These are phyloP conservation scores for Didymella exigua DNA, from an alignment of 2,329 filamentous ascomycete species.

Conservation along the genomic window DNA sequence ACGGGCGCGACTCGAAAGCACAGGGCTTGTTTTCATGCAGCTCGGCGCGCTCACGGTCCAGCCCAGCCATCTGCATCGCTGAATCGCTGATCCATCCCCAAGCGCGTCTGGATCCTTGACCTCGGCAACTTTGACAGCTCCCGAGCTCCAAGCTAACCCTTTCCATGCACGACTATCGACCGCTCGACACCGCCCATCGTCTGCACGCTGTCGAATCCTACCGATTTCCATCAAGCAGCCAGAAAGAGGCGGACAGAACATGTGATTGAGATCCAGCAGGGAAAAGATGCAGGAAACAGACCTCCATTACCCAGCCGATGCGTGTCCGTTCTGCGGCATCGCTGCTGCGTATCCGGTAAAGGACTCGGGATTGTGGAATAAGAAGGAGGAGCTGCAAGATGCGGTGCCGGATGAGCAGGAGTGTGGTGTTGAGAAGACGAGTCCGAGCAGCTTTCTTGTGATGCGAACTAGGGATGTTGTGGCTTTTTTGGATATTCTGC, in stretches of 20 bases:
- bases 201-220: too few species aligned
- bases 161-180: constrained; percentile 9
- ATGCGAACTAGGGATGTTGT: constrained; percentile 78
- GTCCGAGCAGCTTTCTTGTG: constrained; percentile 63
- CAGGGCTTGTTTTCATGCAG: constrained; percentile 2
- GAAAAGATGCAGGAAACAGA: constrained; percentile 38
- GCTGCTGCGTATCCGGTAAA: constrained; percentile 55
- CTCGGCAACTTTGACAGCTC: constrained; percentile 9
- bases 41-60: constrained; percentile 1
- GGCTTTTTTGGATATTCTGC: constrained; percentile 93
- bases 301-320: constrained; percentile 49
- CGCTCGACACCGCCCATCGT: constrained; percentile 3
- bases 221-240: not conserved
- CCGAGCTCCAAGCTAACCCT: constrained; percentile 7
- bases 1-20: constrained; percentile 11
- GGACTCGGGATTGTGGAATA: constrained; percentile 11
- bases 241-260: not conserved
- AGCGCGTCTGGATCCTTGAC: constrained; percentile 4
- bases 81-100: constrained; percentile 7
- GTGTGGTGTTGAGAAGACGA: constrained; percentile 36
- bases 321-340: constrained; percentile 66
- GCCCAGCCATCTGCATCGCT: constrained; percentile 6
- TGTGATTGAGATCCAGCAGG: not conserved
- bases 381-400: constrained; percentile 18
- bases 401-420: constrained; percentile 36